phyloP scores from a whole-genome alignment of 2,329 filamentous ascomycete genomes.

The Colletotrichum lupini region DNA sequence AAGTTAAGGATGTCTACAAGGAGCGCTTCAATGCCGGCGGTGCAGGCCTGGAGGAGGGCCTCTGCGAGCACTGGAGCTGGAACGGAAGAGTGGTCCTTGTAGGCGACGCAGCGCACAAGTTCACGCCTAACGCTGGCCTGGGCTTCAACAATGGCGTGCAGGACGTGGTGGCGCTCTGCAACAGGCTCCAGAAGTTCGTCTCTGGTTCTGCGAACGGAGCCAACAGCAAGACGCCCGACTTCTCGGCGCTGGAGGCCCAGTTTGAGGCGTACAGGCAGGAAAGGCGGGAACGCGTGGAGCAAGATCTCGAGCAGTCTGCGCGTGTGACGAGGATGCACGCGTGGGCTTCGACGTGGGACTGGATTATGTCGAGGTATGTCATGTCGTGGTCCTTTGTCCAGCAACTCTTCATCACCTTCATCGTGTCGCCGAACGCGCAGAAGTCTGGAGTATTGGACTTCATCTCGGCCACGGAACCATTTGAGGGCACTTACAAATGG shows the following conservation, averaged over 20 bases:
- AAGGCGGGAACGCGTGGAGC: slow-evolving; percentile 29
- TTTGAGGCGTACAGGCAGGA: slow-evolving; percentile 38
- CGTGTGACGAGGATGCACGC: slow-evolving; percentile 40
- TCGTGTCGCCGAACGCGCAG: slow-evolving; percentile 28
- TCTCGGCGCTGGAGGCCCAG: slow-evolving; percentile 10
- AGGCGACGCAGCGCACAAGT: slow-evolving; percentile 52
- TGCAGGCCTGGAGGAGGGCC: slow-evolving; percentile 49
- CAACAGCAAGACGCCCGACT: not conserved
- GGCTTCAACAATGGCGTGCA: slow-evolving; percentile 50
- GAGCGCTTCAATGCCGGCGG: slow-evolving; percentile 41
- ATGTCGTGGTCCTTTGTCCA: slow-evolving; percentile 26
- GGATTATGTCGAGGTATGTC: slow-evolving; percentile 39
- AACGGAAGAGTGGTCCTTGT: slow-evolving; percentile 47
- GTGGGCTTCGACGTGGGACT: slow-evolving; percentile 41
- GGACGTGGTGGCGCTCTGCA: slow-evolving; percentile 44
- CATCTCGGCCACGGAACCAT: slow-evolving; percentile 34
- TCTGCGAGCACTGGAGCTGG: slow-evolving; percentile 48
- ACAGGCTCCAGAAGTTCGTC: slow-evolving; percentile 38
- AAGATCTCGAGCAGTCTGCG: slow-evolving; percentile 35
- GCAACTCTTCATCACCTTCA: slow-evolving; percentile 14
- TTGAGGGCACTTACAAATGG: slow-evolving; percentile 32
- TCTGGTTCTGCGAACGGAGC: not conserved
- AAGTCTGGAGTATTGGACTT: slow-evolving; percentile 38
- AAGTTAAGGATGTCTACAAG: slow-evolving; percentile 45
- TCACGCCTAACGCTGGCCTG: slow-evolving; percentile 47